Evolutionary conservation across 495 filamentous ascomycete genomes (phyloP), one percentile per base, ranked within the genome.

Genomic region (Glutinoglossum americanum): DNA sequence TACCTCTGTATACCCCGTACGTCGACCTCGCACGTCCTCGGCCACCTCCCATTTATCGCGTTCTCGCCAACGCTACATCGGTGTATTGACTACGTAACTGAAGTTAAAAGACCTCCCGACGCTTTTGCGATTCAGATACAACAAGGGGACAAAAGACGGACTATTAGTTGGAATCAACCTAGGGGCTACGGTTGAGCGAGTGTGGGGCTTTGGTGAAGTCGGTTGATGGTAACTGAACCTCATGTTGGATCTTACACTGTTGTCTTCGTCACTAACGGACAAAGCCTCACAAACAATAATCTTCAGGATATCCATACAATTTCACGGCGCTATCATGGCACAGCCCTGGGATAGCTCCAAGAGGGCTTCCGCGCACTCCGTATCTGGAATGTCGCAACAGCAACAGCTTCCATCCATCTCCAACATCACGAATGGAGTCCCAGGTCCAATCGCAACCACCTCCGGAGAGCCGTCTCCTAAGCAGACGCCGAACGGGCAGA

Each of bases 361-460:
- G 1, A 53, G 49, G 19, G 13, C 49, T 27, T 53, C 49, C 21
- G 7, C 49, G 15, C 49, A 53, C 49, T 53, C 49, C 8, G 49
- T 21, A n/a, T 27, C 49, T 2, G 49, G 49, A 1, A 53, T 53
- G 49, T 53, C 49, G 2, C 49, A 53, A 19, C 49, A 53, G 19
- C 49, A 53, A 32, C 49, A 53, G 17, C 49, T 53, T 30, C 49
- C 49, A 8, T 53, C 49, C 21, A 53, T 53, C 49, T 53, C 49
- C 15, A 53, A 53, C 49, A 53, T 53, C 21, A 53, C 49, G 49
- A 53, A 30, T 53, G 49, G 49, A n/a, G 49, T 53, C 28, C 49
- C 28, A 4, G 49, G 25, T 53, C 49, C 49, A 11, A 53, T 27
- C 49, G 49, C 19, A 28, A 5, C 49, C 19, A 21, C 49, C 28